Percentiles rank a stretch among this genome's conserved stretches.
phyloP scores from a whole-genome alignment of 306 rosid species.

The Chamaecrista fasciculata region DNA sequence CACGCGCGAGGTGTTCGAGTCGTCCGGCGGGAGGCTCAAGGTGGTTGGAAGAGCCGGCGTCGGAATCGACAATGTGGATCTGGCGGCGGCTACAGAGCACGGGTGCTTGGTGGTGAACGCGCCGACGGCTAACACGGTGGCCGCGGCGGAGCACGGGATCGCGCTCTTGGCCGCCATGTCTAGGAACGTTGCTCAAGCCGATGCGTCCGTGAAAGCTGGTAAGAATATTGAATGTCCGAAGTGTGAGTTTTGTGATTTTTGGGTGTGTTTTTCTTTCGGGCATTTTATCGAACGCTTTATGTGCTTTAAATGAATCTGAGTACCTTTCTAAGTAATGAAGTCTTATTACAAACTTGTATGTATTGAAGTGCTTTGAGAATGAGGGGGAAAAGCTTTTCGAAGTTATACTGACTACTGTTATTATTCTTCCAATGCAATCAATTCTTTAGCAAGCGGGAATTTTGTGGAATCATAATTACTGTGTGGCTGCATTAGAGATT shows the following conservation, averaged over 20 bases:
- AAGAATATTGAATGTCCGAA: constrained; percentile 3
- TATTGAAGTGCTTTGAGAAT: constrained; percentile 1
- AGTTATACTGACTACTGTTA: neutral
- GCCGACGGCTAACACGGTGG: constrained; percentile 94
- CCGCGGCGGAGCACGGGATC: constrained; percentile 96
- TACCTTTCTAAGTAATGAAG: too few relatives aligned
- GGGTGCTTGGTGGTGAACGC: constrained; percentile 97
- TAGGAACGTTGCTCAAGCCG: constrained; percentile 94
- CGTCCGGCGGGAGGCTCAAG: constrained; percentile 87
- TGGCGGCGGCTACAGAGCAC: constrained; percentile 93
- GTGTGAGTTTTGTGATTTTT: neutral
- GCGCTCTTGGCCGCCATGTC: constrained; percentile 95
- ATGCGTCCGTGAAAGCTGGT: constrained; percentile 94
- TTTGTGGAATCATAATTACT: neutral
- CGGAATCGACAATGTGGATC: constrained; percentile 98
- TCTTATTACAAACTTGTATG: neutral
- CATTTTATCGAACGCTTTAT: constrained; percentile 28
- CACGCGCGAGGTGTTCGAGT: constrained; percentile 85
- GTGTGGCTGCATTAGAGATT: neutral
- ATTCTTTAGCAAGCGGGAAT: neutral
- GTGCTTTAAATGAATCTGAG: neutral
- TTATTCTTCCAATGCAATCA: neutral
- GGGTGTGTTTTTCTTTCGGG: neutral
- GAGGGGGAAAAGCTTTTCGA: neutral
- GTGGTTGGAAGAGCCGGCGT: constrained; percentile 99